These are phyloP conservation scores for Curvularia eragrostidis DNA, from an alignment of 2,329 filamentous ascomycete genomes.

Conservation along the genomic window DNA sequence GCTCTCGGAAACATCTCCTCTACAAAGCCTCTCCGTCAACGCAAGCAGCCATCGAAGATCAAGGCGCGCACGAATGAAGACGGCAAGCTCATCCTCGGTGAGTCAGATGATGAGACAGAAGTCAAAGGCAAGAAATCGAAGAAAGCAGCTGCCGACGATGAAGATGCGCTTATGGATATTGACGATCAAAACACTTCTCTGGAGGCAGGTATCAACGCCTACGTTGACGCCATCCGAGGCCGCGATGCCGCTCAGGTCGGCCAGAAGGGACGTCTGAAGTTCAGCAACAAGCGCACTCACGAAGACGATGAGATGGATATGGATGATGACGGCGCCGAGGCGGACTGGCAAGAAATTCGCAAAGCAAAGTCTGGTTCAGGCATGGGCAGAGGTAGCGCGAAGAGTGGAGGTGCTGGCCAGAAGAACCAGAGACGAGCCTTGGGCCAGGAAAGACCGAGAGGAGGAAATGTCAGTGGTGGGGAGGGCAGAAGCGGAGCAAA, in stretches of 20 bases:
- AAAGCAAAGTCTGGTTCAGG: slow-evolving; percentile 46
- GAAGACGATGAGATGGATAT: slow-evolving; percentile 57
- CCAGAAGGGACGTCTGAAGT: slow-evolving; percentile 66
- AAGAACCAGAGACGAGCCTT: slow-evolving; percentile 45
- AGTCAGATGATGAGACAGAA: slow-evolving; percentile 49
- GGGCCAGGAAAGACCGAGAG: slow-evolving; percentile 47
- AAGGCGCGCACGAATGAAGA: slow-evolving; percentile 67
- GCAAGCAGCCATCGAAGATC: slow-evolving; percentile 56
- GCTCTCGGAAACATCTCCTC: slow-evolving; percentile 92
- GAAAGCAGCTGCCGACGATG: slow-evolving; percentile 42
- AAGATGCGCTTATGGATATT: slow-evolving; percentile 66
- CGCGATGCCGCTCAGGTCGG: slow-evolving; percentile 65
- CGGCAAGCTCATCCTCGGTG: slow-evolving; percentile 79
- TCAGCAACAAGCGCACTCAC: slow-evolving; percentile 58
- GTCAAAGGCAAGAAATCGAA: slow-evolving; percentile 46
- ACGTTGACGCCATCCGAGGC: slow-evolving; percentile 66
- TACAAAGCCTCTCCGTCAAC: slow-evolving; percentile 76
- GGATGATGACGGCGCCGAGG: slow-evolving; percentile 51
- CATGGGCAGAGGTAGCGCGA: slow-evolving; percentile 35
- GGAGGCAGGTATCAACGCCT: slow-evolving; percentile 64
- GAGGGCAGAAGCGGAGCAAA: slow-evolving; percentile 26
- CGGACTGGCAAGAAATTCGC: slow-evolving; percentile 41
- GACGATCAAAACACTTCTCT: slow-evolving; percentile 55
- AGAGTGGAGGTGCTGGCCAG: slow-evolving; percentile 26
- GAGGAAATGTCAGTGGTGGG: slow-evolving; percentile 29